Base-by-base conservation (phyloP, 129 eudicot species). In the Ambrosia trifida region DNA sequence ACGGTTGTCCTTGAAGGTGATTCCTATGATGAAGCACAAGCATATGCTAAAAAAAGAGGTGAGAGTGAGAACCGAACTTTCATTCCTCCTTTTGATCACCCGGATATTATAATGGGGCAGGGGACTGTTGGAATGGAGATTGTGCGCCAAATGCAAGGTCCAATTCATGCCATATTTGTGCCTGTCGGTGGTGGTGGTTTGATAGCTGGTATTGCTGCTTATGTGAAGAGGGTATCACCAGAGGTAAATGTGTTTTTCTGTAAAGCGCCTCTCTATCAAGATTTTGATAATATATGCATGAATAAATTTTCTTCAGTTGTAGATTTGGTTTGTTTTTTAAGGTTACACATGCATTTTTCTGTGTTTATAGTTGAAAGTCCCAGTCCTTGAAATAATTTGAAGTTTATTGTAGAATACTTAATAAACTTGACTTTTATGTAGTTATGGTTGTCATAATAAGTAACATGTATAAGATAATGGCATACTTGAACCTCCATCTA, bases 131-230 rank as follows among this genome's bases (percentile, higher is more conserved):
- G 99, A 31, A 88, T 91, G 99, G 99, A 95, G 83, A 95, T 95
- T 53, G 84, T 84, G 47, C 82, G 92, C 14, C 99, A 95, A 73
- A 86, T 88, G 87, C 86, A 86, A 70, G 94, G 78, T 62, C 94
- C 96, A 36, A 52, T 95, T 40, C 97, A 95, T 72, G 99, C 99
- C 54, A 85, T 95, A 59, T 95, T 95, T 80, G 96, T 95, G 70
- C 99, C 99, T 31, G 97, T 90, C 8, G 97, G 99, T 31, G 99
- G 99, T 54, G 99, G 99, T 30, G 99, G 99, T 56, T 82, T 95
- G 68, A 95, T 95, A 64, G 99, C 99, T 45, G 99, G 97, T 32
- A 90, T 95, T 77, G 99, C 99, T 69, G 96, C 99, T 36, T 95
- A 88, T 47, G 85, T 95, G 33, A 95, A 95, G 73, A 83, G 96